Evolutionary conservation across 805 yeast genomes (phyloP).

Genomic region (Saturnispora mendoncae): DNA sequence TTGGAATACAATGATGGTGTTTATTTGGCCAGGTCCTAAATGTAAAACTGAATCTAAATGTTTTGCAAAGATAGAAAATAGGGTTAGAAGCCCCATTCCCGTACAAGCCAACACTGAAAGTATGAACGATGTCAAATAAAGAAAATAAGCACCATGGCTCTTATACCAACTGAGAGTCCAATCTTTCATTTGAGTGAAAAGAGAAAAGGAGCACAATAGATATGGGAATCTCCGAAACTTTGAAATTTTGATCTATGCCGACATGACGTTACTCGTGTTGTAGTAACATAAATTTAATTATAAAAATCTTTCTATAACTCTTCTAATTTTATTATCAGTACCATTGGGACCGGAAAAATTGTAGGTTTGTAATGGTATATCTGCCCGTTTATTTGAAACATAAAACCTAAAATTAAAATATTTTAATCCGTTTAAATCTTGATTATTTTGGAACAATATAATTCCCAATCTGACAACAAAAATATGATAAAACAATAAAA

Average conservation of each 20-base stretch:
- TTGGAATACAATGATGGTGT: constrained; percentile 63
- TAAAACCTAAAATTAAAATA: too few relatives aligned
- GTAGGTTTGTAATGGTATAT: too few relatives aligned
- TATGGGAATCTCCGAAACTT: background rate
- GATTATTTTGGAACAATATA: too few relatives aligned
- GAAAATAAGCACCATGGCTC: constrained; percentile 19
- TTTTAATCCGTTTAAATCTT: too few relatives aligned
- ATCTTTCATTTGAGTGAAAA: background rate
- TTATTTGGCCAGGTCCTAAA: constrained; percentile 55
- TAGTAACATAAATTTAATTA: background rate
- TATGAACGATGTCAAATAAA: constrained; percentile 20
- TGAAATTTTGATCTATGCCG: background rate
- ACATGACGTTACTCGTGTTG: background rate
- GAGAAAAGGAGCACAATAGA: background rate
- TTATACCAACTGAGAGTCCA: constrained; percentile 8
- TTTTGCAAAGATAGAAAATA: constrained; percentile 57
- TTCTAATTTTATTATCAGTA: too few relatives aligned
- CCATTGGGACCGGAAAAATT: too few relatives aligned
- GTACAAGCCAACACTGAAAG: constrained; percentile 24
- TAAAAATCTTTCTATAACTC: too few relatives aligned
- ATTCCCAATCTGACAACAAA: too few relatives aligned
- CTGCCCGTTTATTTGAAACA: too few relatives aligned
- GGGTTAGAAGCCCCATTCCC: constrained; percentile 26
- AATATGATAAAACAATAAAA: too few relatives aligned
- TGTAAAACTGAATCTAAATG: constrained; percentile 50